Base-by-base conservation (phyloP, 768 basidiomycete species). In the Naganishia kalamii region DNA sequence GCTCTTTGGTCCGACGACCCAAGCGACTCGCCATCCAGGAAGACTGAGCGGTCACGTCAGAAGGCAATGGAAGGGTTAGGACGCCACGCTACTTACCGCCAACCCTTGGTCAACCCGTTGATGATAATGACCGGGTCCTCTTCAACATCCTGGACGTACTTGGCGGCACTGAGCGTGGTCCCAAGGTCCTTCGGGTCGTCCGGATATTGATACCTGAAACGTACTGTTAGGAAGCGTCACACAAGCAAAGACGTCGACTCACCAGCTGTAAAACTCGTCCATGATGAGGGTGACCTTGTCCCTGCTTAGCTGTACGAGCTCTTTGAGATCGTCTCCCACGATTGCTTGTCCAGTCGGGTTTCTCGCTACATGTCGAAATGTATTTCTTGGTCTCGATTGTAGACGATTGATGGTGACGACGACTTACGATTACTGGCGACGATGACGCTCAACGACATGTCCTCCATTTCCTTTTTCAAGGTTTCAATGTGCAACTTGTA, bases 281-380 rank as follows among this genome's bases (percentile, higher is more conserved):
- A 69, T 43, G 21, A 70, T 66, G 44, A 94, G 70, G 3, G 93
- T 96, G 3, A 88, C 89, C 13, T 86, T 85, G 70, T 92, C 87
- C 59, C 84, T 83, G 46, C 86, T 83, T 48, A 92, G 79, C 15
- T 81, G 72, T 12, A 92, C 89, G 17, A 97, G 84, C 50, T 89
- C 85, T 71, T 87, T 84, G 60, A 97, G 84, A 8, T 93, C 88
- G 15, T 88, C 82, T 3, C 89, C 91, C 68, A 83, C 83, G 68
- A 85, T 84, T 61, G 87, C 85, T 76, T 94, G 92, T n/a, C 93
- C 92, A 0, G 93, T 96, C 3, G 93, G 92, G 75, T 96, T 97
- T 61, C 92, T 86, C n/a, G 93, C 72, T 73, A 49, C 23, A 25
- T 47, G 17, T 10, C 29, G 8, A 27, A 21, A 7, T 10, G 6